Base-by-base conservation (phyloP, 2,329 filamentous ascomycete genomes). In the Neospermospora avenae region DNA sequence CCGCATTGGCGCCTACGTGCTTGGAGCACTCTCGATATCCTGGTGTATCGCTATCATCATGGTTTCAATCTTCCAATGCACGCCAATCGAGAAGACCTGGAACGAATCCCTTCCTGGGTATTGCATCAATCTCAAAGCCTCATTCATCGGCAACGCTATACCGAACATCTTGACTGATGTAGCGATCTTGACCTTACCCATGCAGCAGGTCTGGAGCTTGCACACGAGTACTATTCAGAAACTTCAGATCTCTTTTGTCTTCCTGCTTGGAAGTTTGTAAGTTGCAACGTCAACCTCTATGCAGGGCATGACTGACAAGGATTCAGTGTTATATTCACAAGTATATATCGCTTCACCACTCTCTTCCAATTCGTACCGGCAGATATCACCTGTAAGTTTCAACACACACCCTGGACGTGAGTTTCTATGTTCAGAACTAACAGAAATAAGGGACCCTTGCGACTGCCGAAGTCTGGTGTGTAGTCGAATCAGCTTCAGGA, bases 91-190 rank as follows among this genome's bases (percentile, higher is more conserved):
- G 2, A 75, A 71, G 51, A 69, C 73, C 1, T 79, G 74, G 72
- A 58, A 72, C 24, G 69, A 69, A 0, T 70, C 59, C n/a, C 58
- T 74, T 4, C 65, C 68, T 0, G 76, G 76, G 1, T 67, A 60
- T 2, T 80, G 77, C 62, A 76, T 78, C 65, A 66, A 77, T 58
- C 68, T 75, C 4, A 74, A 73, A 64, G 70, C 62, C 2, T 73
- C 70, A 3, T 77, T 79, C 53, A 74, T 80, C 52, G 76, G 74
- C n/a, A 79, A 78, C 65, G 74, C 73, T 4, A 71, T 79, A 0
- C 76, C 76, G 3, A 77, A 76, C 53, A 75, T 77, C 52, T 44
- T 74, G n/a, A 75, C 72, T 7, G 75, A 77, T 59, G 56, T 75
- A 1, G 68, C 70, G 45, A 77, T 77, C 56, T 61, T 77, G 45